Percentiles rank a stretch among this genome's conserved stretches.
Evolutionary conservation across 352 stramenopile genomes (phyloP).

Genomic region (Lagenidium giganteum): DNA sequence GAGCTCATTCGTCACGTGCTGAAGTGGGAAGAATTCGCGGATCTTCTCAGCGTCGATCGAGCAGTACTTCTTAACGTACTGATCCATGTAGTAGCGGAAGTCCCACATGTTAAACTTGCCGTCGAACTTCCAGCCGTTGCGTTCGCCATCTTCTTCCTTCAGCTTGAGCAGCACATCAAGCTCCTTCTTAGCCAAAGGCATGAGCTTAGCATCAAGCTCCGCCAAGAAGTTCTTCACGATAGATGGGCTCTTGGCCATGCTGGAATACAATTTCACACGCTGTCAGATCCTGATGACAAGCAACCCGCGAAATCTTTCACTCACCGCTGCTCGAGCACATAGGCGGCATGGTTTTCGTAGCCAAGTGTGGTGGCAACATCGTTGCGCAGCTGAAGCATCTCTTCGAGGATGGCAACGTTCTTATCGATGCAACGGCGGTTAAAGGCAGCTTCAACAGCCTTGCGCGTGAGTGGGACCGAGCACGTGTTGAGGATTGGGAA

Average conservation of each 20-base stretch:
- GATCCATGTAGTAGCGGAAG: conserved; percentile 87
- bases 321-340: conserved; percentile 80
- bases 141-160: conserved; percentile 58
- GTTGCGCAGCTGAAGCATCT: conserved; percentile 79
- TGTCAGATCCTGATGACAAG: conserved; percentile 1
- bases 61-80: conserved; percentile 84
- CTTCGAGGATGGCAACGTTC: conserved; percentile 78
- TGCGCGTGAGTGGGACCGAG: conserved; percentile 77
- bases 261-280: conserved; percentile 11
- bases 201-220: conserved; percentile 71
- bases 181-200: conserved; percentile 75
- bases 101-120: conserved; percentile 90
- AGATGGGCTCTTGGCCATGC: conserved; percentile 60
- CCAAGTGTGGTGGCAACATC: conserved; percentile 67
- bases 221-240: conserved; percentile 68
- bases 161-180: conserved; percentile 64
- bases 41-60: conserved; percentile 84
- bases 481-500: conserved; percentile 88
- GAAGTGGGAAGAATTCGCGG: conserved; percentile 85
- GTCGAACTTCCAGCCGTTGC: conserved; percentile 57
- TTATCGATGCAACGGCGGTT: conserved; percentile 80
- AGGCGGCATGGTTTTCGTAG: conserved; percentile 82
- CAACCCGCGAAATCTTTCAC: conserved; percentile 10
- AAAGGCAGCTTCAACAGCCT: conserved; percentile 72
- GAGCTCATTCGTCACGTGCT: conserved; percentile 81